Percentiles rank a stretch among this genome's conserved stretches.
Conservation (phyloP, 1,284 basidiomycete species). For the Tilletia indica region DNA sequence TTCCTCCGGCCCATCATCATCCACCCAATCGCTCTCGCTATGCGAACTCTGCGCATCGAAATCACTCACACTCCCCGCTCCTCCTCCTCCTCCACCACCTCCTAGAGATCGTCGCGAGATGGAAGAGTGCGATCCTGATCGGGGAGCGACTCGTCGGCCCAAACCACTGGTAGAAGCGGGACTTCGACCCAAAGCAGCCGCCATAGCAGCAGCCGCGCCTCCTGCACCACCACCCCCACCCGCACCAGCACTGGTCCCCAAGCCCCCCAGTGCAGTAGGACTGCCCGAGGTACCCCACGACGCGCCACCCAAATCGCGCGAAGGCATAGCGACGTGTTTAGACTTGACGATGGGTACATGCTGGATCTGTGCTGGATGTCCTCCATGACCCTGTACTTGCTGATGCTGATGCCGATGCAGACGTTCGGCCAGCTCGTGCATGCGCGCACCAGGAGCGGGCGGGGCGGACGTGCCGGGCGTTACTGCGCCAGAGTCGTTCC, state of each 20-base stretch:
- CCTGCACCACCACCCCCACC: too few relatives aligned
- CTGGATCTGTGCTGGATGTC: background rate
- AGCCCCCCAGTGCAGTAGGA: background rate
- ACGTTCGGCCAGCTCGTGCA: conserved; percentile 17
- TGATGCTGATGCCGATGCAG: conserved; percentile 14
- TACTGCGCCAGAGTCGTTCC: conserved; percentile 1
- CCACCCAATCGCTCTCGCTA: conserved; percentile 18
- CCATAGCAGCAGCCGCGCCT: background rate
- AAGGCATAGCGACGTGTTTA: background rate
- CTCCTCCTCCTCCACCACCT: background rate
- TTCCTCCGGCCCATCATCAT: conserved; percentile 14
- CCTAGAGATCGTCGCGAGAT: background rate
- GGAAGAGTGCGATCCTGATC: background rate
- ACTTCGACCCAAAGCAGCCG: background rate
- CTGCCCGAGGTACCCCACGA: conserved; percentile 8
- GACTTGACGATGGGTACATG: background rate
- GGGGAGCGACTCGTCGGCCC: background rate
- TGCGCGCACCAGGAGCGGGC: conserved; percentile 9
- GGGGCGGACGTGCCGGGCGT: conserved; percentile 11
- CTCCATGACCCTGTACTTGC: background rate
- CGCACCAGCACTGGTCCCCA: background rate
- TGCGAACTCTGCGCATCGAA: conserved; percentile 17
- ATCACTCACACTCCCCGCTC: background rate
- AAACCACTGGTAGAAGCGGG: conserved; percentile 1
- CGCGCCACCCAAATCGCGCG: conserved; percentile 1